Evolutionary conservation across 2,329 filamentous ascomycete genomes (phyloP), one percentile per base, ranked within the genome.

Genomic region (Aspergillus caelatus): DNA sequence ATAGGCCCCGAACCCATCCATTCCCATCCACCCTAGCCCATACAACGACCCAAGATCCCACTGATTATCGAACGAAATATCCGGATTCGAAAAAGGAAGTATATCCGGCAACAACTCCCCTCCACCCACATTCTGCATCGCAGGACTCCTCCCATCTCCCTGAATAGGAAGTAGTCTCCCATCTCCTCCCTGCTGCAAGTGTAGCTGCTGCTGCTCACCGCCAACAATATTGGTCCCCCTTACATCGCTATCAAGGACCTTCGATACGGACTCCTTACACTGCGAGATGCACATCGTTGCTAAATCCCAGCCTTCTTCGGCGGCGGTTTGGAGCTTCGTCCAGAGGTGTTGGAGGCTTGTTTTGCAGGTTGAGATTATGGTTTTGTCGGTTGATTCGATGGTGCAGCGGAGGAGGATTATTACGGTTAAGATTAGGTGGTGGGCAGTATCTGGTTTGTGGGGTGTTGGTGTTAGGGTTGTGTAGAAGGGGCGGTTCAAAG

Each of bases 341-440:
- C 45, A 68, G 55, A 62, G 32, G 28, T 50, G 59, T 36, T 56
- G 60, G 48, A 63, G 58, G 48, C 63, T 66, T 8, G 63, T 39
- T 19, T 64, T 65, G 30, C 66, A 68, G 52, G 65, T 54, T 48
- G 61, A 56, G 26, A 65, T 62, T 16, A 65, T 60, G 34, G 58
- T 23, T 26, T 63, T 57, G 36, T 65, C 61, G 28, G 60, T 64
- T 2, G 67, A 60, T 58, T 70, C 68, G 46, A 68, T 52, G 14
- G 62, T 65, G 53, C 67, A 66, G 28, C 66, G 68, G 21, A 69
- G 65, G 9, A 67, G 62, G 32, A 67, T 61, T 28, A 65, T 68
- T 9, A 64, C 58, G 9, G 73, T 67, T 19, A 73, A 71, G 39
- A 69, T 68, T 3, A 75, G 63, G 52, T 75, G 71, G 61, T 75